Base-by-base conservation (phyloP, 225 moss, liverwort and hornwort species). In the Ulota crispa region DNA sequence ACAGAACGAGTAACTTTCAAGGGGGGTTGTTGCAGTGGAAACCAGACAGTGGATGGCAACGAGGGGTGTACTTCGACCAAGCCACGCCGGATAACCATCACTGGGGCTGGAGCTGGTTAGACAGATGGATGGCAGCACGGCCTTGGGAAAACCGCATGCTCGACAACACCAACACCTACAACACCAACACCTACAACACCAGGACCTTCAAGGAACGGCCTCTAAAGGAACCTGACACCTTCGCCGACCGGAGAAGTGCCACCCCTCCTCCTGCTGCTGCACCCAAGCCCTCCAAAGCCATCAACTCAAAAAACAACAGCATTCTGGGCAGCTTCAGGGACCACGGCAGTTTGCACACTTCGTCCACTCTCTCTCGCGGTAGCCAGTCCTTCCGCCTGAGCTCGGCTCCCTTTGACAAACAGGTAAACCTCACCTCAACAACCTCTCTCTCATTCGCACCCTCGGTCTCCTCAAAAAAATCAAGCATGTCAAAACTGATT, bases 31-130 rank as follows among this genome's bases (percentile, higher is more conserved):
- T 21, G 57, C 87, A 97, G 96, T 93, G 92, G 96, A 86, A 92
- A 50, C 88, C 92, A 14, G 93, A 86, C 37, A 50, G 83, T 3
- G 85, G 80, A 43, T 80, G 81, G 37, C 65, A 78, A 30, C 88
- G 85, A 65, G 92, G 88, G 34, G 83, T 93, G 0, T 97, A 97
- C 84, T 95, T 97, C 85, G 85, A 95, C 80, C 63, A 79, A 8
- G 92, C 87, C 64, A 69, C 82, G 70, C 83, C 93, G 3, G 96
- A 96, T 7, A 94, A 92, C 26, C 88, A 84, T 53, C 96, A 97
- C 72, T 97, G 96, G 96, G 96, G 96, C 14, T 97, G 96, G 96
- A 97, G 95, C 69, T 97, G 96, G 96, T 85, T 97, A 76, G 96
- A 97, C 68, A 77, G 96, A 55, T 97, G 96, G 96, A 97, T 97